phyloP scores from a whole-genome alignment of 2,329 filamentous ascomycete species.

The Didymella pinodella region DNA sequence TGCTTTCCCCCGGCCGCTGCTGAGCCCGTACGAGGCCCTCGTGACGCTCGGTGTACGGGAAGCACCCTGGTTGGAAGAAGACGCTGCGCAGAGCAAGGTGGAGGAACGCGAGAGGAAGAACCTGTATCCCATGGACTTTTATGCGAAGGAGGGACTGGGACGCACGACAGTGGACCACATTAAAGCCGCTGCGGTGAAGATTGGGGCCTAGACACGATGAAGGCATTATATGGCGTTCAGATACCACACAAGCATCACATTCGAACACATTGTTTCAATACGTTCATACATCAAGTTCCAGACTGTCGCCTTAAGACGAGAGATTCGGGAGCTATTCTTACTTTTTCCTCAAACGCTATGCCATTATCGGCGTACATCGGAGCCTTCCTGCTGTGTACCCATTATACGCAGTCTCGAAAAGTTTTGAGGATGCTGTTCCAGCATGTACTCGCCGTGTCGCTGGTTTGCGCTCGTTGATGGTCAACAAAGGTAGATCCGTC shows the following conservation, averaged over 20 bases:
- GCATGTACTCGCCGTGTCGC: neutral
- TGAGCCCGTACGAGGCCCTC: constrained; percentile 95
- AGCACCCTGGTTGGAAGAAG: constrained; percentile 64
- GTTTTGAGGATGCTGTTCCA: neutral
- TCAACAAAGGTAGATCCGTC: neutral
- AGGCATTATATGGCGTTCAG: constrained; percentile 7
- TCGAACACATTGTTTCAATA: neutral
- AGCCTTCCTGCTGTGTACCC: too few species aligned
- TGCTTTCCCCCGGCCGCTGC: constrained; percentile 84
- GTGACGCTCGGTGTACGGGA: constrained; percentile 83
- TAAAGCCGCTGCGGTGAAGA: constrained; percentile 30
- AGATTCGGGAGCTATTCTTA: too few species aligned
- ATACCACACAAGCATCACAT: constrained; percentile 1
- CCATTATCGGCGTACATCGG: too few species aligned
- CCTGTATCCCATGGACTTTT: constrained; percentile 98
- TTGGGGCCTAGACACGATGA: constrained; percentile 5
- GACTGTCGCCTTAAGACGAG: too few species aligned
- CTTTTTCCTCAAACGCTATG: neutral
- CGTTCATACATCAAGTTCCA: too few species aligned
- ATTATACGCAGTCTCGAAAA: too few species aligned
- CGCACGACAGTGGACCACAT: constrained; percentile 66
- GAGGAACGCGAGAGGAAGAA: constrained; percentile 59
- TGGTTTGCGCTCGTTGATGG: neutral
- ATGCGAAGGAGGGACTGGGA: constrained; percentile 88
- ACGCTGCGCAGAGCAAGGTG: constrained; percentile 30